Evolutionary conservation across 129 eudicot species (phyloP).

Genomic region (Arctium minus): DNA sequence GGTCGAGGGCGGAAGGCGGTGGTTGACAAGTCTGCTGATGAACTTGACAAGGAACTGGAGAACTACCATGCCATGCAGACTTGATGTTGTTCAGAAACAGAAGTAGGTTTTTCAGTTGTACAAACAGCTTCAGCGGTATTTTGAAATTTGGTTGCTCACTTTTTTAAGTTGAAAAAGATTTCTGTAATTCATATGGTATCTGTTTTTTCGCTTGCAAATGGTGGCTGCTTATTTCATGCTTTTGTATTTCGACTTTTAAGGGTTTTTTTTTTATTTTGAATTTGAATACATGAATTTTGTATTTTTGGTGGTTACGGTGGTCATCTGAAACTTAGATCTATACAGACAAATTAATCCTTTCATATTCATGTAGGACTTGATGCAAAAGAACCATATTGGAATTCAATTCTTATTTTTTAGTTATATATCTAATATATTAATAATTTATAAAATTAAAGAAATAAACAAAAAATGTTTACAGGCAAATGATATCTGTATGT

Average conservation of each 20-base stretch:
- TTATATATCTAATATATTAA: no score
- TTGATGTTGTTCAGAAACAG: not conserved
- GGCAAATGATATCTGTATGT: not conserved
- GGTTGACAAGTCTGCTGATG: constrained; percentile 69
- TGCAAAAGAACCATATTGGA: no score
- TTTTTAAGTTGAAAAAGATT: not conserved
- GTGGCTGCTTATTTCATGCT: not conserved
- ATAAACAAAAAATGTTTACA: no score
- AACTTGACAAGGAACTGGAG: constrained; percentile 93
- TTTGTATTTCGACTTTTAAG: not conserved
- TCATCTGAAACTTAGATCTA: no score
- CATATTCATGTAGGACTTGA: no score
- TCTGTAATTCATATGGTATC: not conserved
- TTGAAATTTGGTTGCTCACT: not conserved
- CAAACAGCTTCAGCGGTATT: constrained; percentile 20
- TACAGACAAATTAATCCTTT: no score
- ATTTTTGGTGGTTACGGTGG: no score
- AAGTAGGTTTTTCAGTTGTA: constrained; percentile 24
- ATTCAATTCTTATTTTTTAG: no score
- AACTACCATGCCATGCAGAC: constrained; percentile 79
- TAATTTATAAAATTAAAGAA: no score
- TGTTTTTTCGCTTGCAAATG: constrained; percentile 11
- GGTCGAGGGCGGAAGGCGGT: constrained; percentile 52
- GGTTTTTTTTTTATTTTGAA: no score
- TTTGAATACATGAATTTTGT: not conserved